Evolutionary conservation across 2,329 filamentous ascomycete species (phyloP), one percentile per base, ranked within the genome.

Genomic region (Neonectria sp.): DNA sequence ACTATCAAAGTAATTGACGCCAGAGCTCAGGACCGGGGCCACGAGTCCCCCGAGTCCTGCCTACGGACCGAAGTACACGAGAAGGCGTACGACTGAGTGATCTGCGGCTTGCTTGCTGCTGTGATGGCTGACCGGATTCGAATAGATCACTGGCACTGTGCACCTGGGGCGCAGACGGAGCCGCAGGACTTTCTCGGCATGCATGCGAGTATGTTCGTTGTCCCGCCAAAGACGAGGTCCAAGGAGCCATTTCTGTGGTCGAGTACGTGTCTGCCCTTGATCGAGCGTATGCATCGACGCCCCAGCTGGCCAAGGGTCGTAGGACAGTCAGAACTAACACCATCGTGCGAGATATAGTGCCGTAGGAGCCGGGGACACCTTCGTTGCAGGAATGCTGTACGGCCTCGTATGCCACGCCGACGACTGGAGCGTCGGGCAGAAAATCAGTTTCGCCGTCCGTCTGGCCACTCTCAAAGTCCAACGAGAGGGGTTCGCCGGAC

Each of bases 321-420:
- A 43, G 48, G 60, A 68, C 64, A 66, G 61, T 57, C 66, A 69
- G 52, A 71, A 63, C 71, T 75, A 66, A 75, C 58, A 31, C 68
- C 63, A 60, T 58, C 68, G 65, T 64, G 62, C 65, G 73, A 67
- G 53, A 63, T 73, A 77, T 77, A 93, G 92, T 77, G 86, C 91
- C 6, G 87, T 94, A 68, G 92, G 92, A 61, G 92, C 92, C 49
- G 92, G 92, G 71, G 92, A 94, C 76, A 93, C 92, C 0, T 94
- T 94, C 75, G 88, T 92, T 70, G 92, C 92, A 37, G 92, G 91
- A 66, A 89, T 92, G 79, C 80, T 94, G 55, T 93, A 90, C 79
- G 86, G 83, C 40, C 78, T 93, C 68, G 79, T 86, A 63, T 87
- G 83, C 75, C 85, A 85, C 69, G 71, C 75, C 49, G 74, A 79